These are phyloP conservation scores for Aureobasidium sp. DNA, from an alignment of 2,329 filamentous ascomycete species.

Conservation along the genomic window DNA sequence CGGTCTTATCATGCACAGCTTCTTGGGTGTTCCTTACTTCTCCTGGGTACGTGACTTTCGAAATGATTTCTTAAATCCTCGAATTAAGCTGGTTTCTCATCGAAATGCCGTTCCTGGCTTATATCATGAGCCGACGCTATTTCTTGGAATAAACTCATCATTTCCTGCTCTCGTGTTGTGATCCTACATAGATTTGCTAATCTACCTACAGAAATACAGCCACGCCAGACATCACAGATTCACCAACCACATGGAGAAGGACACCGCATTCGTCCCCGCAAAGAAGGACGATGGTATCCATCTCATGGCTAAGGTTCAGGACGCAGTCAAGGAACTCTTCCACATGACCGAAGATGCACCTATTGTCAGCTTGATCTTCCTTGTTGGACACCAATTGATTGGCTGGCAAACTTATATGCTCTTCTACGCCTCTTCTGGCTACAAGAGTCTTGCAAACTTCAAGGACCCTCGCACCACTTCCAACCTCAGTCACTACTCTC, in stretches of 20 bases:
- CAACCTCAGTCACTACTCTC: slow-evolving; percentile 53
- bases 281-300: slow-evolving; percentile 16
- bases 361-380: slow-evolving; percentile 19
- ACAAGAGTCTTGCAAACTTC: slow-evolving; percentile 16
- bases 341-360: slow-evolving; percentile 26
- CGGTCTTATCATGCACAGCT: slow-evolving; percentile 60
- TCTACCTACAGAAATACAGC: slow-evolving; percentile 46
- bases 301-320: not conserved
- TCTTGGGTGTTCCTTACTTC: slow-evolving; percentile 63
- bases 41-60: slow-evolving; percentile 43
- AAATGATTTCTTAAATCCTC: not conserved
- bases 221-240: slow-evolving; percentile 65
- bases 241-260: slow-evolving; percentile 36
- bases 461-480: slow-evolving; percentile 51
- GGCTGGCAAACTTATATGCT: slow-evolving; percentile 26
- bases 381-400: slow-evolving; percentile 24
- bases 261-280: slow-evolving; percentile 33
- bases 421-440: slow-evolving; percentile 22
- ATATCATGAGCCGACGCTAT: not conserved
- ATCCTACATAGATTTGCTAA: not conserved
- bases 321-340: slow-evolving; percentile 16
- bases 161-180: too few species aligned
- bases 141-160: not conserved
- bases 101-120: not conserved
- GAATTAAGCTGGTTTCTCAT: not conserved